Conservation (phyloP, 768 basidiomycete genomes). For the Coprinopsis cinerea region DNA sequence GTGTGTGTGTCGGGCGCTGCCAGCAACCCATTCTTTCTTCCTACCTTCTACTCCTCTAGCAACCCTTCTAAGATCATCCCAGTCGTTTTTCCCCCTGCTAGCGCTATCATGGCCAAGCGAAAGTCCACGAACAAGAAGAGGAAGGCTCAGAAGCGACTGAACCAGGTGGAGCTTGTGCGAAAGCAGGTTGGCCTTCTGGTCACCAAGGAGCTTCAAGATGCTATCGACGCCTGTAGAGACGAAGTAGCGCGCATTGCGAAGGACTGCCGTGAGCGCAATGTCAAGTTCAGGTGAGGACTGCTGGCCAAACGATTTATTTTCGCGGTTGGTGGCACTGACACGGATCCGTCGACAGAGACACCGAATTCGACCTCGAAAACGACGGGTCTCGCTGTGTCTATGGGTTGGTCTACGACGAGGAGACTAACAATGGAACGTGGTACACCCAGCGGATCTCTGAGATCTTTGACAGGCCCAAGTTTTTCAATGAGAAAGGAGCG, state of each 20-base stretch:
- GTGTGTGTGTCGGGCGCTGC: no score
- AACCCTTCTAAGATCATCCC: no score
- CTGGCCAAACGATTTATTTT: neutral
- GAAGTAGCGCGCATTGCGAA: constrained; percentile 38
- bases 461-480: constrained; percentile 46
- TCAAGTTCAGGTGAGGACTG: constrained; percentile 37
- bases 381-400: constrained; percentile 40
- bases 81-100: no score
- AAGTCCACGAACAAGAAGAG: neutral
- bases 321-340: neutral
- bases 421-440: constrained; percentile 18
- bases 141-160: neutral
- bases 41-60: no score
- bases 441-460: constrained; percentile 42
- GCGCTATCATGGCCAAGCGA: no score
- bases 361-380: constrained; percentile 52
- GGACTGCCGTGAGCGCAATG: constrained; percentile 37
- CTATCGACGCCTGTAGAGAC: constrained; percentile 33
- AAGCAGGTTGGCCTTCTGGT: constrained; percentile 36
- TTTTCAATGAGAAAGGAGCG: constrained; percentile 36
- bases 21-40: no score
- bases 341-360: constrained; percentile 30
- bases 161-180: neutral
- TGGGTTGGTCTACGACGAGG: constrained; percentile 12
- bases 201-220: constrained; percentile 41